Conservation (phyloP, 345 rosid species). For the Atalantia buxifolia region DNA sequence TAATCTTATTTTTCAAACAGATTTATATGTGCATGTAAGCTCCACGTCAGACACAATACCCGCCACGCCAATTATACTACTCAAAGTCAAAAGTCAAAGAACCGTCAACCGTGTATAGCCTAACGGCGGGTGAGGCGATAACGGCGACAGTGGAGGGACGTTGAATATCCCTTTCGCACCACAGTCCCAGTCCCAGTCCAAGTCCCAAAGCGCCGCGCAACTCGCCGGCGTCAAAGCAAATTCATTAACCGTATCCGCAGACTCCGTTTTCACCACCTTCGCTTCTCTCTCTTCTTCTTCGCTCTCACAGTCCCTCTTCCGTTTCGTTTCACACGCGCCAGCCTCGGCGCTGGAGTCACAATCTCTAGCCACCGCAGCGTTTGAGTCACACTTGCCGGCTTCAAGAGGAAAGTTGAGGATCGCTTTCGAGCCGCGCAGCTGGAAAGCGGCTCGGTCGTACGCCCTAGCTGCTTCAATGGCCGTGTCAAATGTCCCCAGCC, state of each 20-base stretch:
- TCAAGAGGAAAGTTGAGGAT: constrained; percentile 86
- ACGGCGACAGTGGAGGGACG: constrained; percentile 50
- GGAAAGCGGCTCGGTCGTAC: constrained; percentile 79
- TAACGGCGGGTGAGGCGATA: constrained; percentile 31
- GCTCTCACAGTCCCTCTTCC: constrained; percentile 29
- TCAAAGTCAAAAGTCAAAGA: constrained; percentile 1
- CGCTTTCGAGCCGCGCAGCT: constrained; percentile 78
- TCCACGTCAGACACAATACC: neutral
- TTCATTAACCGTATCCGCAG: constrained; percentile 15
- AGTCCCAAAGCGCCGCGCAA: constrained; percentile 31
- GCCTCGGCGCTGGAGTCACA: constrained; percentile 18
- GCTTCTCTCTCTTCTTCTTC: constrained; percentile 13
- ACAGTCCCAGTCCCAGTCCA: constrained; percentile 26
- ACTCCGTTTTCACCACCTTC: constrained; percentile 30
- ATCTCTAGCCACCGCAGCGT: constrained; percentile 32
- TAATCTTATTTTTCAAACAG: neutral
- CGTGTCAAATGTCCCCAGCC: constrained; percentile 87
- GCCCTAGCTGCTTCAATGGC: constrained; percentile 82
- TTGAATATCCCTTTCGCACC: constrained; percentile 41
- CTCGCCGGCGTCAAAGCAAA: constrained; percentile 39
- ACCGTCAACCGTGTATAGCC: constrained; percentile 30
- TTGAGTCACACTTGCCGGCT: constrained; percentile 37
- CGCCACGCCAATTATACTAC: neutral
- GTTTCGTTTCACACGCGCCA: constrained; percentile 33
- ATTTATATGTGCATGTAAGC: neutral